Evolutionary conservation across 2,329 filamentous ascomycete genomes (phyloP), one percentile per base, ranked within the genome.

Genomic region (Fusarium caatingaense): DNA sequence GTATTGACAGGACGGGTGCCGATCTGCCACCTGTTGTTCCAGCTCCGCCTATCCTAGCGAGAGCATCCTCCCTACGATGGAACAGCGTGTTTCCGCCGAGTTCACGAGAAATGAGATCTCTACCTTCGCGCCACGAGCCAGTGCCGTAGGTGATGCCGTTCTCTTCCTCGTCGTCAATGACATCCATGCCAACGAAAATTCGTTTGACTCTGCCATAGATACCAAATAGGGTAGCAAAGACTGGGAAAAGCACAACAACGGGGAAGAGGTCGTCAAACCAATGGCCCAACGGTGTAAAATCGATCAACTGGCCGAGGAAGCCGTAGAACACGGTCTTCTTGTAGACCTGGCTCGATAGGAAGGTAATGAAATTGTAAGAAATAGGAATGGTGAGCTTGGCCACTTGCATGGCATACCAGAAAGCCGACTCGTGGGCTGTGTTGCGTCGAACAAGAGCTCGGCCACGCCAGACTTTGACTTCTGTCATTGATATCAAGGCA

Each of bases 381-480:
- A 99, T 86, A 1, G 96, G 96, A 0, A 99, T 93, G 2, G 93
- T 97, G 45, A 99, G 88, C 75, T 94, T 93, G 54, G 96, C 95
- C 13, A 98, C 92, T 78, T 98, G 93, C 62, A 93, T 90, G 2
- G 93, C 92, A 77, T 98, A 99, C 94, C 97, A 99, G 72, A 95
- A 97, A 1, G 96, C 96, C 51, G 91, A 93, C 78, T 98, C 96
- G 65, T 93, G 90, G 62, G 97, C 95, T 0, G 96, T 99, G 77
- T 97, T 96, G 60, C 96, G 90, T 63, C 89, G 89, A 48, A 98
- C 95, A 8, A 99, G 85, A 0, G 96, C 95, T 34, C 96, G 90
- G 50, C 97, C 96, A 60, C 96, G 92, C 96, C 96, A 99, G n/a
- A 98, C 94, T 76, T 96, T 97, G 74, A 97, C 93, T 77, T 97